Evolutionary conservation across 192 early-diverging fungal genomes (phyloP), one percentile per base, ranked within the genome.

Genomic region (Dispira simplex): DNA sequence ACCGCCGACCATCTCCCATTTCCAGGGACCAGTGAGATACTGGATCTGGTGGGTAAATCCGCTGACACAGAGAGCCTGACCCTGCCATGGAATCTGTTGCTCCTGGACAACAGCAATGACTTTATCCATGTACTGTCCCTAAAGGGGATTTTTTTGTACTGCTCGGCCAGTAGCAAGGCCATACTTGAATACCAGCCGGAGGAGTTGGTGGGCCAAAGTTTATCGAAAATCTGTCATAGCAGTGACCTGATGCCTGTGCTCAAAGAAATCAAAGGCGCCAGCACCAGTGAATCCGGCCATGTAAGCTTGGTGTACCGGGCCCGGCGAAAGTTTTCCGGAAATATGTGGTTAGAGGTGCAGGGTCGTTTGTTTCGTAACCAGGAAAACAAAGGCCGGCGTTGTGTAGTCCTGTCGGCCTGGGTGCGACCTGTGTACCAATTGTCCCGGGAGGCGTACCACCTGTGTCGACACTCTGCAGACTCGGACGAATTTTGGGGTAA

Each of bases 111-210:
- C 44, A 64, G 72, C n/a, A 69, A 69, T 23, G 83, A 85, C 47
- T 81, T 88, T 62, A 67, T 88, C 46, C 79, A 83, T 68, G 83
- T 88, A 9, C 59, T 88, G 1, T 83, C 81, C 10, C 71, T 88
- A 32, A 82, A 83, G 27, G 85, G 81, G 18, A 73, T 80, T 20
- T 86, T 88, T 65, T 71, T 88, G 8, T 83, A 85, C 67, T 82
- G 70, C 46, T 82, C 81, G 2, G 70, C 74, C 1, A 57, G 63
- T 5, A 68, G 72, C 32, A 56, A 65, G 56, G 63, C 66, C 20
- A 28, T 83, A n/a, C 69, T 86, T 12, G 84, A 78, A 62, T 86
- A 77, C 63, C 69, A 74, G 28, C 59, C 72, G 9, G 56, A 71
- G 0, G 84, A 86, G 44, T 47, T 88, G n/a, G 56, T 83, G n/a